Conservation (phyloP, 2,329 filamentous ascomycete species). For the Phyllosticta citrichinensis region DNA sequence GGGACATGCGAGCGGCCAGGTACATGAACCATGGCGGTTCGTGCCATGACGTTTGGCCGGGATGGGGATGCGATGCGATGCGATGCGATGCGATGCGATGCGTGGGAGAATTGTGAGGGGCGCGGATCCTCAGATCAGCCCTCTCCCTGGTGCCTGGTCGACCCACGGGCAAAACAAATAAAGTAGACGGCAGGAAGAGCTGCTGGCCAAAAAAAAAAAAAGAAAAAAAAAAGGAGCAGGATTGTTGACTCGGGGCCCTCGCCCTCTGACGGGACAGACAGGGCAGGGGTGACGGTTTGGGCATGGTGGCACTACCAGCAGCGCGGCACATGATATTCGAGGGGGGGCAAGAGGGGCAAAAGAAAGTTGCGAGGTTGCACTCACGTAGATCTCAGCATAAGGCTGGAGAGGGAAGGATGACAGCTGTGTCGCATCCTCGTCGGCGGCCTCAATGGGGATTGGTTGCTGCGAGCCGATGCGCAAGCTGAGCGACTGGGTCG, state of each 20-base stretch:
- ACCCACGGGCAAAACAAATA: neutral
- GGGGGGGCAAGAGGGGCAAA: conserved; percentile 9
- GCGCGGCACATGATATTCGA: conserved; percentile 15
- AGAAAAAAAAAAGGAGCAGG: neutral
- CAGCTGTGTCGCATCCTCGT: conserved; percentile 62
- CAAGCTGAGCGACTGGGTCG: conserved; percentile 64
- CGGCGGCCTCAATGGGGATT: conserved; percentile 55
- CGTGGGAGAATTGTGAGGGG: neutral
- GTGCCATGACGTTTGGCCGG: neutral
- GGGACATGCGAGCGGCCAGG: neutral
- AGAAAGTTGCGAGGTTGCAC: conserved; percentile 29
- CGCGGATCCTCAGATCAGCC: neutral
- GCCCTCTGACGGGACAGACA: neutral
- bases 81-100: too few species aligned
- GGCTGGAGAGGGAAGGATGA: conserved; percentile 56
- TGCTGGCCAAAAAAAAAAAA: neutral
- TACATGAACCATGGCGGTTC: neutral
- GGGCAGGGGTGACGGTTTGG: neutral
- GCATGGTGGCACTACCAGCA: conserved; percentile 17
- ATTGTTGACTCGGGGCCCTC: neutral
- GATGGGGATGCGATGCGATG: neutral
- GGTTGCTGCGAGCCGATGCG: conserved; percentile 53
- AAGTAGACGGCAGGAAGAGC: neutral
- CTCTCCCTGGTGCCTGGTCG: neutral
- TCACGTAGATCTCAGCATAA: conserved; percentile 72